Evolutionary conservation across 1,284 basidiomycete species (phyloP).

Genomic region (Naganishia cerealis): DNA sequence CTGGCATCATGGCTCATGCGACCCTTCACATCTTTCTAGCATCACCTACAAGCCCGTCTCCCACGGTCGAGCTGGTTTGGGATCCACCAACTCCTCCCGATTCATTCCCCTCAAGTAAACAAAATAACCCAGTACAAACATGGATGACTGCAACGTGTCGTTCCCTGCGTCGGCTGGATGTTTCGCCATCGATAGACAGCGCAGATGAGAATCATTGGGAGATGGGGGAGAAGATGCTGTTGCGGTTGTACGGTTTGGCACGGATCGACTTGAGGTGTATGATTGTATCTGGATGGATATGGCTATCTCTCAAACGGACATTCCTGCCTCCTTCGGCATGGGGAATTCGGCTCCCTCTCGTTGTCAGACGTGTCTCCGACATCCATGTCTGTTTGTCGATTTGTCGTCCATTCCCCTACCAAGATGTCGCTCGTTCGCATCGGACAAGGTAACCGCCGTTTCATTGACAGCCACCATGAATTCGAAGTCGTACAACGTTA

Average conservation of each 20-base stretch:
- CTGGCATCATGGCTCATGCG: background rate
- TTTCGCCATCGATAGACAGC: constrained; percentile 2
- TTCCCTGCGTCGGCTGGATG: background rate
- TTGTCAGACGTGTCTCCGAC: no score
- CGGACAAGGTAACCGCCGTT: no score
- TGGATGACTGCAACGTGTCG: constrained; percentile 3
- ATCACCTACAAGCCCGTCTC: constrained; percentile 98
- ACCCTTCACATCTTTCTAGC: constrained; percentile 54
- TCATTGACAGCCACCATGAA: no score
- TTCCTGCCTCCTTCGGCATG: background rate
- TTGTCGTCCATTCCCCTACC: no score
- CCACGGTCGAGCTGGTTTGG: constrained; percentile 98
- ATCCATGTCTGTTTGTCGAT: no score
- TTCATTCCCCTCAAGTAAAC: constrained; percentile 65
- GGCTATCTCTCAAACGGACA: constrained; percentile 21
- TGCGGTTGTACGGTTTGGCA: constrained; percentile 28
- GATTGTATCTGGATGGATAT: constrained; percentile 32
- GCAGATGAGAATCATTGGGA: constrained; percentile 3
- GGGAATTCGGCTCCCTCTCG: no score
- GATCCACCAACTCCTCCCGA: constrained; percentile 63
- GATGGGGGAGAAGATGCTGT: constrained; percentile 7
- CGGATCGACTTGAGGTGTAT: constrained; percentile 31
- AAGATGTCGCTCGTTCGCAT: no score
- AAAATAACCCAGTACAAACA: constrained; percentile 20
- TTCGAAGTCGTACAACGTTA: no score